Conservation (phyloP, 1,284 basidiomycete genomes). For the Ceratobasidium theobromae region DNA sequence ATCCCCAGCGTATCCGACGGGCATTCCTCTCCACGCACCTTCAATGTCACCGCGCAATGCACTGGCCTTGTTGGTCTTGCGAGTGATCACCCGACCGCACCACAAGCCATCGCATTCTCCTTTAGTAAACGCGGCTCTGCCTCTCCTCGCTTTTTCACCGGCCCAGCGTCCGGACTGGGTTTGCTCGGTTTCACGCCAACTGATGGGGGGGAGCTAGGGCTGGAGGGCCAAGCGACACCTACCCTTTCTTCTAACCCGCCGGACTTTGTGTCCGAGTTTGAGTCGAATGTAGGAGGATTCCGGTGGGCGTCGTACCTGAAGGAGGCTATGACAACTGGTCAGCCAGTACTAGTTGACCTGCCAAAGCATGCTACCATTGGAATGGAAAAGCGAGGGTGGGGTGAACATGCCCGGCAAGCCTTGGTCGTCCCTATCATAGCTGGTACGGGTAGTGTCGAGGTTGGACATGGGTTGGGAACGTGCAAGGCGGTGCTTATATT, state of each 20-base stretch:
- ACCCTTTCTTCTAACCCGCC: conserved; percentile 9
- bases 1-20: conserved; percentile 4
- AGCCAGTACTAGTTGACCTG: neutral
- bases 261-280: neutral
- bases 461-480: conserved; percentile 23
- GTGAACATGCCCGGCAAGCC: conserved; percentile 23
- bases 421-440: conserved; percentile 26
- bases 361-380: neutral
- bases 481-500: conserved; percentile 30
- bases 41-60: conserved; percentile 26
- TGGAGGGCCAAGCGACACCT: conserved; percentile 17
- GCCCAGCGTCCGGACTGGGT: neutral
- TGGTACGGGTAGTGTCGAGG: conserved; percentile 28
- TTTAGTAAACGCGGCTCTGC: conserved; percentile 3
- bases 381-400: conserved; percentile 14
- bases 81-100: conserved; percentile 29
- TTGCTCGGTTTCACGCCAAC: neutral
- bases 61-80: conserved; percentile 30
- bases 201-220: neutral
- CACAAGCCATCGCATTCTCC: neutral
- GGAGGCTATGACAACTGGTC: conserved; percentile 21
- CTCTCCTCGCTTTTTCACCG: conserved; percentile 16
- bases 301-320: conserved; percentile 11
- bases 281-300: neutral
- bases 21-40: neutral